Evolutionary conservation across 257 asterid species (phyloP).

Genomic region (Nicotiana benthamiana): DNA sequence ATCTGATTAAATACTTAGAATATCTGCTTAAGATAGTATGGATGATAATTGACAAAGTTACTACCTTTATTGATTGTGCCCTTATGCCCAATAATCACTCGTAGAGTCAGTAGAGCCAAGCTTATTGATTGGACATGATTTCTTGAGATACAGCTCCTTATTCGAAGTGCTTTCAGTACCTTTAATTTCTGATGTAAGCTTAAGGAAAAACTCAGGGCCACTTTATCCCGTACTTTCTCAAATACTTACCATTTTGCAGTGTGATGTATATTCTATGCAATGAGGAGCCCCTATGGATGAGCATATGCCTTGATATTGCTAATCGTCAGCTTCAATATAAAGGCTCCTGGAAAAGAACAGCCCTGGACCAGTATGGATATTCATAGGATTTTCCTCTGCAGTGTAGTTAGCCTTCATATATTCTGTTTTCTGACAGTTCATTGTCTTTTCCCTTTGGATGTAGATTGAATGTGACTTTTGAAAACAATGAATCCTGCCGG

Average conservation of each 20-base stretch:
- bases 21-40: not conserved
- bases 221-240: not conserved
- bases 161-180: not conserved
- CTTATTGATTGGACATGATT: not conserved
- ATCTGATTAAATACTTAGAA: not conserved
- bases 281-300: constrained; percentile 98
- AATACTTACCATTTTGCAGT: constrained; percentile 32
- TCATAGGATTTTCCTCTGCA: not conserved
- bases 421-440: constrained; percentile 16
- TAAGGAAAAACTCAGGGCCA: not conserved
- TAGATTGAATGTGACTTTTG: constrained; percentile 51
- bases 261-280: constrained; percentile 88
- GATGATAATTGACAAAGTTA: not conserved
- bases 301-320: constrained; percentile 53
- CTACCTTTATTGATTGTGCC: not conserved
- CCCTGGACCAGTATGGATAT: constrained; percentile 76
- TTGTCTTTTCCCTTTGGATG: constrained; percentile 11
- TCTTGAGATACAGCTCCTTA: not conserved
- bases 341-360: constrained; percentile 96
- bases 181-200: not conserved
- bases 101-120: not conserved
- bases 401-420: not conserved
- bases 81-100: not conserved
- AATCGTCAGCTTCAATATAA: constrained; percentile 75
- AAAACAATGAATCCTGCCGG: constrained; percentile 27